Evolutionary conservation across 1,139 yeast species (phyloP).

Genomic region (Citeromyces siamensis): DNA sequence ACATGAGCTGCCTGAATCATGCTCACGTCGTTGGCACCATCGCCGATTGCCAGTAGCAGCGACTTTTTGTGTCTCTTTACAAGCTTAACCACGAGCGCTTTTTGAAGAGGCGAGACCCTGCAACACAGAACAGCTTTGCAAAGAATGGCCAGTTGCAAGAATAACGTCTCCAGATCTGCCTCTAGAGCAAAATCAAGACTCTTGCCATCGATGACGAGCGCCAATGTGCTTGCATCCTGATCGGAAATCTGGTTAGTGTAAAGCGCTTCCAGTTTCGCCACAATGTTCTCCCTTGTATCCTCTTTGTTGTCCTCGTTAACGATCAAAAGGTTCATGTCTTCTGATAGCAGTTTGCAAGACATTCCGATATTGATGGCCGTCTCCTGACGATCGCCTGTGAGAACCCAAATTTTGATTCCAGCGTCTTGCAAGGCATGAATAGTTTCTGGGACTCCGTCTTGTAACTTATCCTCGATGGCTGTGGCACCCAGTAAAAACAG

Average conservation of each 20-base stretch:
- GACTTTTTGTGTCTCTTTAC: slow-evolving; percentile 76
- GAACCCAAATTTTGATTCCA: slow-evolving; percentile 93
- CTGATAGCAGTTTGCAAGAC: slow-evolving; percentile 90
- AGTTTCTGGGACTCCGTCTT: slow-evolving; percentile 97
- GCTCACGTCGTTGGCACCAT: slow-evolving; percentile 97
- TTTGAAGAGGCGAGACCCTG: slow-evolving; percentile 95
- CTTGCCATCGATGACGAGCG: slow-evolving; percentile 88
- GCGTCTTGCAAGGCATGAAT: slow-evolving; percentile 92
- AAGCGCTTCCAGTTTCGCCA: slow-evolving; percentile 68
- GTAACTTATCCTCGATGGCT: slow-evolving; percentile 95
- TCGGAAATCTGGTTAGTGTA: slow-evolving; percentile 50
- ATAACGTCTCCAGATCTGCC: slow-evolving; percentile 62
- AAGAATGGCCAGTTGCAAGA: slow-evolving; percentile 68
- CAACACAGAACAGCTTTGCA: slow-evolving; percentile 97
- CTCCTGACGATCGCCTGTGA: slow-evolving; percentile 97
- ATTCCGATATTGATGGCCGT: slow-evolving; percentile 99
- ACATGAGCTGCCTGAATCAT: slow-evolving; percentile 99
- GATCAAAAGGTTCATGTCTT: slow-evolving; percentile 88
- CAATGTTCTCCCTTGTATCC: slow-evolving; percentile 59
- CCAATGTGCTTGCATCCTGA: slow-evolving; percentile 70
- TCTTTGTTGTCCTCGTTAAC: slow-evolving; percentile 78
- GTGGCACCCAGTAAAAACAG: slow-evolving; percentile 87
- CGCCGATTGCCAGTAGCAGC: slow-evolving; percentile 85
- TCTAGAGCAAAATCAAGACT: slow-evolving; percentile 81
- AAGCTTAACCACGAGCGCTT: slow-evolving; percentile 89